Conservation (phyloP, 352 stramenopile species). For the Pythium apleroticum region DNA sequence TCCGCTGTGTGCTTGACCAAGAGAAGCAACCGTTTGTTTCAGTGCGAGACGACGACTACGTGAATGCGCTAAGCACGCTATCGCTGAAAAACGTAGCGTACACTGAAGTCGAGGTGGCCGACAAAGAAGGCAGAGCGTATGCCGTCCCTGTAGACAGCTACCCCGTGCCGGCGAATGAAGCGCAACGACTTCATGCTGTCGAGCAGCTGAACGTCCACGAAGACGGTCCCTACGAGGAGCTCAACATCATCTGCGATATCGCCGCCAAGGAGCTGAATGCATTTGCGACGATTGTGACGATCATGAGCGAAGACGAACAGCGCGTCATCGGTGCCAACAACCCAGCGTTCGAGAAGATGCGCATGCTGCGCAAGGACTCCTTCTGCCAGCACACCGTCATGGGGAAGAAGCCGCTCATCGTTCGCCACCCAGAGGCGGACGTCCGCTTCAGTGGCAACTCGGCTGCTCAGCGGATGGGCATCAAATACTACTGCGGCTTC, state of each 20-base stretch:
- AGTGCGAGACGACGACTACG: not conserved
- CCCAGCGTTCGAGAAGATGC: conserved; percentile 31
- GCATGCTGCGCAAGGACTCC: conserved; percentile 44
- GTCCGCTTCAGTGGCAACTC: conserved; percentile 50
- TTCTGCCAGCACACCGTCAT: conserved; percentile 70
- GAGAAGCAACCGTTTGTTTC: conserved; percentile 21
- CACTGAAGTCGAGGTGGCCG: not conserved
- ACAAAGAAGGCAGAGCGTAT: conserved; percentile 5
- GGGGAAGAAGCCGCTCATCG: conserved; percentile 49
- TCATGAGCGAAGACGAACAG: conserved; percentile 55
- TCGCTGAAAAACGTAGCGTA: not conserved
- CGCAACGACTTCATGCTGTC: conserved; percentile 44
- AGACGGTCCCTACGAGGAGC: conserved; percentile 41
- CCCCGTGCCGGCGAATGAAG: conserved; percentile 35
- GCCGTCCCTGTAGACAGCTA: not conserved
- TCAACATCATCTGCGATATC: conserved; percentile 65
- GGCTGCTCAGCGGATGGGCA: conserved; percentile 26
- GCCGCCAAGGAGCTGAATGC: conserved; percentile 36
- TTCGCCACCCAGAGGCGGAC: conserved; percentile 53
- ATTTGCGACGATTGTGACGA: conserved; percentile 45
- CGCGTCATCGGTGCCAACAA: conserved; percentile 46
- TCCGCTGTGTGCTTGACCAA: conserved; percentile 47
- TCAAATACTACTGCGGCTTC: conserved; percentile 76
- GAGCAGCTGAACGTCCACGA: conserved; percentile 24
- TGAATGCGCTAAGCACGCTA: not conserved